Evolutionary conservation across 306 rosid species (phyloP), one percentile per base, ranked within the genome.

Genomic region (Cucumis hystrix): DNA sequence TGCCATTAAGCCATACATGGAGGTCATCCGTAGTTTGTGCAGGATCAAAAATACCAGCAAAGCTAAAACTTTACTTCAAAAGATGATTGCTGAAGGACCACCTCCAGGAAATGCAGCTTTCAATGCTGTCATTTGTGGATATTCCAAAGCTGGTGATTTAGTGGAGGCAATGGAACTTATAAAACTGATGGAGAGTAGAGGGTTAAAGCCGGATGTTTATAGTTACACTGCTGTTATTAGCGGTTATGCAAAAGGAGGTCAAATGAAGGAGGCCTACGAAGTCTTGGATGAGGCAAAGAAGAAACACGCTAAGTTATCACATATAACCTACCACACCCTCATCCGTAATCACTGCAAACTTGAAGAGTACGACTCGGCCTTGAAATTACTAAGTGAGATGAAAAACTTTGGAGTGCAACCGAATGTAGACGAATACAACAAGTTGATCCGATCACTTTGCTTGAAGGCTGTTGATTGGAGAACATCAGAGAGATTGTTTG

Each of bases 101-200:
- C 90, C 91, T 15, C 97, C 97, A 49, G 97, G 97, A 57, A 91
- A 88, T 87, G 89, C 88, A 8, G 89, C 83, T 79, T 94, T 91
- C 87, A 94, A 94, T 80, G 81, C 78, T 10, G 82, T 89, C 37
- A 88, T 92, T 63, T 88, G 85, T 11, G 91, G 83, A 6, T 89
- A 80, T 80, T 81, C 90, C 3, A 87, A 89, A 82, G 85, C 77
- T 10, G 93, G 95, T 20, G 91, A 90, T 55, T 77, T 88, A 81
- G 85, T 55, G 60, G 87, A 87, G 78, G 96, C 96, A 60, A 28
- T 88, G 76, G 86, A 89, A 71, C 83, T 87, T 79, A 57, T 87
- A 83, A 87, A 79, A 81, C 78, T 89, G 59, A 89, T 90, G 96
- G 88, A 87, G 77, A 83, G 80, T 73, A 89, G 98, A 79, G 98